Evolutionary conservation across 306 rosid genomes (phyloP).

Genomic region (Pyrus betulifolia): DNA sequence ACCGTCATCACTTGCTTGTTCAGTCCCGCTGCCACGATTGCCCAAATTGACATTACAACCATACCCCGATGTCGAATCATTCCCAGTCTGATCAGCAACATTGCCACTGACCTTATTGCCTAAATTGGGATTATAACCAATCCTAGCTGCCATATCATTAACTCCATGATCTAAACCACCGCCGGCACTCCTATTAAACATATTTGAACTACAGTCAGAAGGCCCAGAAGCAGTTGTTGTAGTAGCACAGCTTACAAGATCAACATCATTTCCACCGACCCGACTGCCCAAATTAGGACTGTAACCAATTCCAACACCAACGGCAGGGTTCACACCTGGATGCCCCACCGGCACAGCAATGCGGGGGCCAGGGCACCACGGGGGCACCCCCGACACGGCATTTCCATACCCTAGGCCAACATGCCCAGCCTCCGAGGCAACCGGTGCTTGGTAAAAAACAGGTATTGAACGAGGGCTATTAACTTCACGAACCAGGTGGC

Average conservation of each 20-base stretch:
- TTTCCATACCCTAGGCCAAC: conserved; percentile 58
- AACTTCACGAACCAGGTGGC: conserved; percentile 27
- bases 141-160: conserved; percentile 33
- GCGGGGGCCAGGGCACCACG: conserved; percentile 52
- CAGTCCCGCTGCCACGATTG: conserved; percentile 28
- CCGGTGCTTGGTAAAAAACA: conserved; percentile 26
- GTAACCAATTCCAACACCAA: conserved; percentile 34
- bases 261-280: conserved; percentile 40
- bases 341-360: conserved; percentile 32
- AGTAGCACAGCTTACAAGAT: conserved; percentile 24
- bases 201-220: conserved; percentile 22
- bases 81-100: conserved; percentile 31
- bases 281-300: conserved; percentile 28
- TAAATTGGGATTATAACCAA: conserved; percentile 20
- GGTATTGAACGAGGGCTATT: conserved; percentile 34
- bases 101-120: conserved; percentile 31
- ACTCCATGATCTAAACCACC: conserved; percentile 32
- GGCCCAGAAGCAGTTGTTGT: conserved; percentile 19
- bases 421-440: conserved; percentile 39
- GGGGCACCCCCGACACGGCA: conserved; percentile 32
- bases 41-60: conserved; percentile 21
- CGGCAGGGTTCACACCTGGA: conserved; percentile 37
- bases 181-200: conserved; percentile 31
- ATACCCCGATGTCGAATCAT: conserved; percentile 26
- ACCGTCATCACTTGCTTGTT: conserved; percentile 51